These are phyloP conservation scores for Blumeria graminis DNA, from an alignment of 2,329 filamentous ascomycete species.

Conservation along the genomic window DNA sequence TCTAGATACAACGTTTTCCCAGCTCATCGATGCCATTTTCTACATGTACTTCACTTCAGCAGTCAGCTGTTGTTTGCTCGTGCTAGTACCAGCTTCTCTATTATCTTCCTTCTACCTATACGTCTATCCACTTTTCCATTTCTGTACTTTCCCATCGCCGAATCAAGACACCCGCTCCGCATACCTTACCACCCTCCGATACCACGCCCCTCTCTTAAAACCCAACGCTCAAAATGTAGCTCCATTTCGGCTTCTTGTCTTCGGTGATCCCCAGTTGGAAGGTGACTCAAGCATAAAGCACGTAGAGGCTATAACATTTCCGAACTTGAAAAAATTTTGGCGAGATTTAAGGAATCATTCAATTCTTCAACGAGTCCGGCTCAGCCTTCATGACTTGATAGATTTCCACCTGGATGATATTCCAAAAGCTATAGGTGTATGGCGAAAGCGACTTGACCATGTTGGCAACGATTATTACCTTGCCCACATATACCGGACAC, in stretches of 20 bases:
- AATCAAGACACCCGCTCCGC: slow-evolving; percentile 8
- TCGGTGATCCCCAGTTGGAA: slow-evolving; percentile 85
- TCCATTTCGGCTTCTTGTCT: slow-evolving; percentile 65
- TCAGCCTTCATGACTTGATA: slow-evolving; percentile 30
- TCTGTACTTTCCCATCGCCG: slow-evolving; percentile 49
- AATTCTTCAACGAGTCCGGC: slow-evolving; percentile 22
- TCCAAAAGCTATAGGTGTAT: slow-evolving; percentile 36
- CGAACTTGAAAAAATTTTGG: slow-evolving; percentile 22
- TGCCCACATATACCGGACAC: slow-evolving; percentile 66
- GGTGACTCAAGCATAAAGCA: slow-evolving; percentile 65
- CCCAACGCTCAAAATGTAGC: slow-evolving; percentile 20
- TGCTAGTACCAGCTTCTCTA: slow-evolving; percentile 40
- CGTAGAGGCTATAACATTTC: slow-evolving; percentile 26
- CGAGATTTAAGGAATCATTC: slow-evolving; percentile 4
- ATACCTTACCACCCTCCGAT: slow-evolving; percentile 11
- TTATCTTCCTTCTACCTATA: slow-evolving; percentile 58
- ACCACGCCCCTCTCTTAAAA: slow-evolving; percentile 10
- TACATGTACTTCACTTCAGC: slow-evolving; percentile 15
- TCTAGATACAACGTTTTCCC: too few relatives aligned
- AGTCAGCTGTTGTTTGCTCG: slow-evolving; percentile 17
- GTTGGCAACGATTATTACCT: slow-evolving; percentile 90
- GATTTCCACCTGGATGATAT: slow-evolving; percentile 44
- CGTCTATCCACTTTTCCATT: slow-evolving; percentile 58
- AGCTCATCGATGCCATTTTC: slow-evolving; percentile 8
- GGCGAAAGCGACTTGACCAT: slow-evolving; percentile 63